Evolutionary conservation across 2,329 filamentous ascomycete species (phyloP), one percentile per base, ranked within the genome.

Genomic region (Diaporthe sp.): DNA sequence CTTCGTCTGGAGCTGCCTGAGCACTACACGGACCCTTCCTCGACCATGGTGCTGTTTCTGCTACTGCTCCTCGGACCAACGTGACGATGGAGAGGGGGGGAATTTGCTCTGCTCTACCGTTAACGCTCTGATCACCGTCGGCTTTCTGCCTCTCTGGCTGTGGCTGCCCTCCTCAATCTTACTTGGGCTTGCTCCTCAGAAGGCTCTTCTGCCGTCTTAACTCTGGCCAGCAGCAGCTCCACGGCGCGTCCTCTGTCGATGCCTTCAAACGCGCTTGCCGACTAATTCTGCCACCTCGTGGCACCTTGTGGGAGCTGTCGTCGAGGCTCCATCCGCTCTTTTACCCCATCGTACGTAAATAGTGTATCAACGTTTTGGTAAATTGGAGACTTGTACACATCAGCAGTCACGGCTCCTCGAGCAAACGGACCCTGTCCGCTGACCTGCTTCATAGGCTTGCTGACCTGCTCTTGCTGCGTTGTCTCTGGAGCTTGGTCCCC

Each of bases 71-170:
- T 55, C 9, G 34, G 31, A 55, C 65, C 34, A 70, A 31, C 65
- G 51, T 70, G 65, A 70, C 65, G 49, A 70, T 70, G 65, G 65
- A 70, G 65, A 55, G 65, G 65, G 65, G 65, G 71, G 60, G 71
- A n/a, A 53, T 72, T 53, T 72, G 60, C 60, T 73, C 60, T 73
- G 71, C 37, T 65, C 49, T 55, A 15, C 25, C 53, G 53, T 28
- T 42, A 42, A 31, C 68, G 68, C 51, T 28, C 51, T 73, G 37
- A 55, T 53, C 57, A 63, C 42, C 58, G n/a, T 47, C 47, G 47
- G 53, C 61, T 44, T 61, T 57, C 51, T 65, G 34, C 51, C 37
- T 42, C 58, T 65, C 8, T 44, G 31, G 20, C 13, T 65, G 58
- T 65, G 71, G 42, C 22, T 55, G 37, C 44, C 47, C 71, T 44